Base-by-base conservation (phyloP, 441 rosid genomes). In the Pelargonium fulgidum region DNA sequence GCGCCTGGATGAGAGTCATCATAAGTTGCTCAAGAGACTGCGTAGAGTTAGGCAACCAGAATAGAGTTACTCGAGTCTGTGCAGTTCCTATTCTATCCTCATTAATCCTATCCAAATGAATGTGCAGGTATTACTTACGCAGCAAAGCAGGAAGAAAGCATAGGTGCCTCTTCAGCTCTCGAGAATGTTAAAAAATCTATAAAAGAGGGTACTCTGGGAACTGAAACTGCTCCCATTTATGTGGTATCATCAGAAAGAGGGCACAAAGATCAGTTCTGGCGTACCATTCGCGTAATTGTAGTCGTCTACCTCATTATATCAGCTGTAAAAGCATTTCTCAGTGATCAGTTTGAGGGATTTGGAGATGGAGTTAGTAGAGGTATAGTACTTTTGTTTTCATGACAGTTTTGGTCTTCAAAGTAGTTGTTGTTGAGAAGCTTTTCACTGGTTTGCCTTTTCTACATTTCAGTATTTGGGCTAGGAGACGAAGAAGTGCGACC, bases 211-310 rank as follows among this genome's bases (percentile, higher is more conserved):
- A 66, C 72, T 68, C 91, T 94, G 71, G 99, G 99, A 65, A 91
- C 92, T 70, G 81, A 96, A 44, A 61, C 72, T 83, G 87, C 96
- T 62, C 99, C 99, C 7, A 91, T 94, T 69, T 96, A 94, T 74
- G 88, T 88, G 84, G 88, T 91, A 70, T 70, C 96, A 6, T 69
- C 86, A 39, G 97, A 90, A 80, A 92, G 96, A 76, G 89, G 91
- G 72, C 84, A 86, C 70, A 94, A 94, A 72, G 96, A 94, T 81
- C 97, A 91, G 75, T 77, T 94, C 5, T 94, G 97, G 99, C 92
- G 94, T 73, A 94, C 96, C 10, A 69, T 91, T 78, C 92, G 96
- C 33, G 70, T 84, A 9, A 78, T 91, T 72, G 96, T 88, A 2
- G 80, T 91, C 70, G 92, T 86, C 3, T 94, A 91, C 76, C 77